These are phyloP conservation scores for Chlorella sp. DNA, from an alignment of 139 green algal genomes.

Conservation along the genomic window DNA sequence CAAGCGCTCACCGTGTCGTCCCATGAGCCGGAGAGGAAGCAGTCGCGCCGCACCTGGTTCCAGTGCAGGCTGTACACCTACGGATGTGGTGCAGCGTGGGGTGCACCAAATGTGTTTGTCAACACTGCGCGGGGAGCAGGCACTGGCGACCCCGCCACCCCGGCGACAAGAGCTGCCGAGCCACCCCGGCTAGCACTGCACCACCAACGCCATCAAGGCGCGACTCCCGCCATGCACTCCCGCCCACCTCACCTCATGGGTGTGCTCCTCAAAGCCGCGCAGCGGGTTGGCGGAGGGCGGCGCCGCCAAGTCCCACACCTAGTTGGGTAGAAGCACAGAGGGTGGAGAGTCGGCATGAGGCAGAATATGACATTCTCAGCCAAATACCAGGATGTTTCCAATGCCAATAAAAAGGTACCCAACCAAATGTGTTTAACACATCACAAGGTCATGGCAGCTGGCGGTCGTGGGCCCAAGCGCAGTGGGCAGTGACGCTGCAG, in stretches of 20 bases:
- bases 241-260: slow-evolving; percentile 73
- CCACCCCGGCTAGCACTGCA: neutral
- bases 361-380: too few relatives aligned
- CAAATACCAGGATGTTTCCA: too few relatives aligned
- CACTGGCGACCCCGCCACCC: too few relatives aligned
- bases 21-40: slow-evolving; percentile 92
- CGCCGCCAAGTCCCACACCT: slow-evolving; percentile 82
- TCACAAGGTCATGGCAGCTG: too few relatives aligned
- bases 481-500: too few relatives aligned
- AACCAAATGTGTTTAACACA: too few relatives aligned
- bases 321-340: neutral
- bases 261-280: slow-evolving; percentile 88
- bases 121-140: too few relatives aligned
- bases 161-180: neutral
- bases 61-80: slow-evolving; percentile 85
- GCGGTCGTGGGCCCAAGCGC: too few relatives aligned
- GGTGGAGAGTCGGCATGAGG: too few relatives aligned
- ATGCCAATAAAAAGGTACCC: too few relatives aligned
- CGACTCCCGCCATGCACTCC: too few relatives aligned
- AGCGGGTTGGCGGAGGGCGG: slow-evolving; percentile 87
- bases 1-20: slow-evolving; percentile 94
- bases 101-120: neutral
- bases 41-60: slow-evolving; percentile 86
- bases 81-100: neutral
- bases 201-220: neutral